phyloP scores from a whole-genome alignment of 192 early-diverging fungal genomes.

The Entophlyctis luteolus region DNA sequence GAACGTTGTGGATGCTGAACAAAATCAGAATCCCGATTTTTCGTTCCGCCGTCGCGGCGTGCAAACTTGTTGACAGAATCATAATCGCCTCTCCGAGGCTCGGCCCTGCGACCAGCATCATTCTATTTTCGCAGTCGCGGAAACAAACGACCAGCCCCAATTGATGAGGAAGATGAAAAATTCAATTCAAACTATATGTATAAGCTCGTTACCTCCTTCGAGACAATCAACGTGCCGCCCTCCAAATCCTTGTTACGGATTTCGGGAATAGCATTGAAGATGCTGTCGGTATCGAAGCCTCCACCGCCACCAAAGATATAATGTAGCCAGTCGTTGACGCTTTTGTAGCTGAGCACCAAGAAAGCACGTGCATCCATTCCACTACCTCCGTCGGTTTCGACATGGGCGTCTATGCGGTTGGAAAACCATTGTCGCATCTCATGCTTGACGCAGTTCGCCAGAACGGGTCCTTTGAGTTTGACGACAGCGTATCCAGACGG shows the following conservation, averaged over 20 bases:
- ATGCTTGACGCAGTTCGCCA: slow-evolving; percentile 1
- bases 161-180: neutral
- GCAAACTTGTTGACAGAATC: too few species aligned
- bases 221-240: slow-evolving; percentile 18
- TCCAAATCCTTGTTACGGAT: slow-evolving; percentile 23
- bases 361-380: too few species aligned
- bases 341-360: neutral
- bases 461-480: slow-evolving; percentile 9
- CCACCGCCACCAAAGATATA: slow-evolving; percentile 9
- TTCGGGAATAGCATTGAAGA: slow-evolving; percentile 20
- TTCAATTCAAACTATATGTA: neutral
- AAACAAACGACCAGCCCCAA: too few species aligned
- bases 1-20: too few species aligned
- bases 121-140: too few species aligned
- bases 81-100: too few species aligned
- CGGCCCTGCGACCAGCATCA: too few species aligned
- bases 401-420: neutral
- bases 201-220: neutral
- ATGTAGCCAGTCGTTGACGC: slow-evolving; percentile 9
- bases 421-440: slow-evolving; percentile 13
- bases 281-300: neutral
- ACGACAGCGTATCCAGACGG: slow-evolving; percentile 13
- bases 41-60: too few species aligned
- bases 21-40: too few species aligned
- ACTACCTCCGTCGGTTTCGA: slow-evolving; percentile 21